Base-by-base conservation (phyloP, 1,284 basidiomycete genomes). In the Rhodotorula sp. region DNA sequence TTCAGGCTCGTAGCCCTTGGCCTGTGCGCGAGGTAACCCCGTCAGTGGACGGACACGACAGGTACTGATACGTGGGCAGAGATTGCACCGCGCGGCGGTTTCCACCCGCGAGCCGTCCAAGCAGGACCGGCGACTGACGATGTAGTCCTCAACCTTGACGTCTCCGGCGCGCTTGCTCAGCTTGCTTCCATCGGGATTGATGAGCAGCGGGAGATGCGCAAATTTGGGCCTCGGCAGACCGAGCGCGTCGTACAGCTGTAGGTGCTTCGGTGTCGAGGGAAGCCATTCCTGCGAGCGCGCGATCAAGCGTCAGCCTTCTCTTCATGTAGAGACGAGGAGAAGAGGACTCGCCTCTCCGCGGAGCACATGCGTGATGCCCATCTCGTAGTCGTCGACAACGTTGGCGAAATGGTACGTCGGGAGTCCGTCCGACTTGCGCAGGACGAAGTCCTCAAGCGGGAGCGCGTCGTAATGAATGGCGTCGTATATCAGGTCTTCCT, bases 391-490 rank as follows among this genome's bases (percentile, higher is more conserved):
- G 76, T 99, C 97, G 0, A 97, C 92, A 0, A 99, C 92, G 44
- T 89, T 95, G 0, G 97, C 96, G 3, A 99, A 87, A 76, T 99
- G 97, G 80, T 99, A 99, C 0, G 97, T 99, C 2, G 97, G 97
- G 81, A 91, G 96, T 0, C 88, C 85, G 80, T 99, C 95, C 1
- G 90, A 90, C 82, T 99, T 99, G 75, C 98, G 84, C 2, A 99
- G 83, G 64, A 99, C 88, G 21, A 94, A 94, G 80, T 99, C 96
- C 44, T 95, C 97, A 19, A 89, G 72, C 29, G 76, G 72, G 17
- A 81, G 77, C 34, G 78, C 75, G 22, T 79, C 77, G 69, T 94
- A 91, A 67, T 85, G 87, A 34, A 93, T 81, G 21, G 83, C 76
- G 6, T 91, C 90, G 80, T 94, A 96, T 10, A 96, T 88, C 9